Base-by-base conservation (phyloP, 2,329 filamentous ascomycete genomes). In the Ascochyta fabae region DNA sequence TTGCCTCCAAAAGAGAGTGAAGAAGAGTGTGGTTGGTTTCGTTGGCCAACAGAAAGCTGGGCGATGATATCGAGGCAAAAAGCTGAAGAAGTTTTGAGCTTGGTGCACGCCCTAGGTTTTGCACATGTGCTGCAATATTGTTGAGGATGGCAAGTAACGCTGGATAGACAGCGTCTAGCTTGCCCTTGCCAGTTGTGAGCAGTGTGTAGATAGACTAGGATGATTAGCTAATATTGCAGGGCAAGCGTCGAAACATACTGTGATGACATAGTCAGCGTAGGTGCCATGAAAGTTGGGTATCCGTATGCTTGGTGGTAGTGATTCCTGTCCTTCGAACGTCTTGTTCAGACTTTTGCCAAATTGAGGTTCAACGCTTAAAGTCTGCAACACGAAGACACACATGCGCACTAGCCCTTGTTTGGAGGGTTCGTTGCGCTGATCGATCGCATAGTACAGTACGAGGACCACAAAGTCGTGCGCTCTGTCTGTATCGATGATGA, bases 311-410 rank as follows among this genome's bases (percentile, higher is more conserved):
- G 85, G 77, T 12, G 95, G 95, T 15, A 99, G 80, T 5, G 90
- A 93, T 49, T 97, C 92, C 73, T 97, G 94, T 1, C 88, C 90
- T 60, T 92, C 88, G 65, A 99, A 98, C 15, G 81, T 83, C 76
- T 92, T 93, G 77, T 97, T 98, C 46, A 99, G 81, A 66, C 92
- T 94, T 70, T 89, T 86, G 27, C 92, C 94, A 75, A 98, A 98
- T 60, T 90, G 92, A 52, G 89, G 85, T 76, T 98, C 95, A 2
- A 96, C 92, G 68, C 94, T 98, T 69, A 99, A 79, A 0, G 95
- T 98, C 76, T 99, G 95, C 36, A 99, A 79, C 39, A 98, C 84
- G 74, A 99, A 98, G n/a, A 96, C 88, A 75, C 95, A 97, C 92
- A 98, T 97, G 51, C 95, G 86, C 24, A 98, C 91, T 1, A 97